These are phyloP conservation scores for Rauvolfia tetraphylla DNA, from an alignment of 257 asterid species.

Conservation along the genomic window DNA sequence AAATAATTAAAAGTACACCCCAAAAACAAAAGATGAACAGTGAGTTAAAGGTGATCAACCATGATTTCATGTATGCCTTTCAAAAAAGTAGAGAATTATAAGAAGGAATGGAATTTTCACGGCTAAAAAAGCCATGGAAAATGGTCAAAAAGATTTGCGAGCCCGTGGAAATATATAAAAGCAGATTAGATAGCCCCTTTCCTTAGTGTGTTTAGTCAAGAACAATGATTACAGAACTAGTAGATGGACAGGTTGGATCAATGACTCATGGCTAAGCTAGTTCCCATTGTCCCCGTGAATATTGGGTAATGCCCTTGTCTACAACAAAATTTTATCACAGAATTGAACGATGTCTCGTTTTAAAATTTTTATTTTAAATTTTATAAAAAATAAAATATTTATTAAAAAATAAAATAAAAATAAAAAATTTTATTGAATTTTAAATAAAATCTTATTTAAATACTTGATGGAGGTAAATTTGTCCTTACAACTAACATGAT, in stretches of 20 bases:
- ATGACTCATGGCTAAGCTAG: neutral
- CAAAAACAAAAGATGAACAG: neutral
- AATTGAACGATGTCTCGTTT: no score
- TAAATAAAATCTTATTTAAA: no score
- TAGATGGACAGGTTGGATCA: slow-evolving; percentile 19
- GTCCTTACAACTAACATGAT: no score
- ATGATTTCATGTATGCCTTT: neutral
- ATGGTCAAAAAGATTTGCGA: slow-evolving; percentile 27
- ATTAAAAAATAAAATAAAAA: no score
- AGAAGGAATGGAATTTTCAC: neutral
- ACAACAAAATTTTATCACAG: no score
- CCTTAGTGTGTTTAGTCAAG: slow-evolving; percentile 22
- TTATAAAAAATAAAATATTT: no score
- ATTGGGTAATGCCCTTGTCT: no score
- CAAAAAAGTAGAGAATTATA: neutral
- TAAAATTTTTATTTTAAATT: no score
- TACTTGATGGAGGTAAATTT: no score
- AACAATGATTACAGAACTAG: slow-evolving; percentile 20
- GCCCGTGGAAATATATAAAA: slow-evolving; percentile 19
- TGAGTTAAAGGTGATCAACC: neutral
- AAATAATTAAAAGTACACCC: neutral
- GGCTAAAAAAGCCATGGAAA: slow-evolving; percentile 8
- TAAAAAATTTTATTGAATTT: no score
- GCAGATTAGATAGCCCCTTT: neutral
- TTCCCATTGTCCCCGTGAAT: neutral